phyloP scores from a whole-genome alignment of 352 stramenopile species.

The Globisporangium nodosum region DNA sequence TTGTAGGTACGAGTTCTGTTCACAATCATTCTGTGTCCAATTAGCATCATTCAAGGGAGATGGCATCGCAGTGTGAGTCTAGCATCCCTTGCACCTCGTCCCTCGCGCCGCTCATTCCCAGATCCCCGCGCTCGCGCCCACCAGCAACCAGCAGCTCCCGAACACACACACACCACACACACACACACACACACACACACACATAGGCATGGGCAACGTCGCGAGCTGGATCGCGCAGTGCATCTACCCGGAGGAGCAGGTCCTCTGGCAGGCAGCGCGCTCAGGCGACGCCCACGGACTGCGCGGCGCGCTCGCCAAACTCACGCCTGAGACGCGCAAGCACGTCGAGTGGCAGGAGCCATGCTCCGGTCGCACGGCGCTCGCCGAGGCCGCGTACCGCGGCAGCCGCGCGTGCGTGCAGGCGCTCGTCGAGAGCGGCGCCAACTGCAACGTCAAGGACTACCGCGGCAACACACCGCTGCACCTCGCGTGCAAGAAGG shows the following conservation, averaged over 20 bases:
- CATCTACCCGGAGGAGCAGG: conserved; percentile 48
- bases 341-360: conserved; percentile 58
- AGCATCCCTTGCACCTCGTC: background rate
- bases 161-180: background rate
- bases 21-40: conserved; percentile 3
- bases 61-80: background rate
- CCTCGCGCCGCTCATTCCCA: background rate
- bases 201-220: conserved; percentile 32
- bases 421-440: conserved; percentile 32
- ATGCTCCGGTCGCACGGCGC: conserved; percentile 32
- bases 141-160: background rate
- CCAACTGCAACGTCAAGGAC: conserved; percentile 50
- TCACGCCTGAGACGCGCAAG: conserved; percentile 33
- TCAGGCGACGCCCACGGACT: conserved; percentile 33
- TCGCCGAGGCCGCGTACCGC: conserved; percentile 33
- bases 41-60: background rate
- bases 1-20: background rate
- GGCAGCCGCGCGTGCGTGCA: conserved; percentile 42
- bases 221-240: conserved; percentile 48
- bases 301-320: conserved; percentile 23
- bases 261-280: conserved; percentile 43
- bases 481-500: conserved; percentile 48
- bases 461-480: conserved; percentile 45
- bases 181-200: background rate
- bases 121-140: background rate